These are phyloP conservation scores for Cyclocybe aegerita DNA, from an alignment of 768 basidiomycete genomes.

Conservation along the genomic window DNA sequence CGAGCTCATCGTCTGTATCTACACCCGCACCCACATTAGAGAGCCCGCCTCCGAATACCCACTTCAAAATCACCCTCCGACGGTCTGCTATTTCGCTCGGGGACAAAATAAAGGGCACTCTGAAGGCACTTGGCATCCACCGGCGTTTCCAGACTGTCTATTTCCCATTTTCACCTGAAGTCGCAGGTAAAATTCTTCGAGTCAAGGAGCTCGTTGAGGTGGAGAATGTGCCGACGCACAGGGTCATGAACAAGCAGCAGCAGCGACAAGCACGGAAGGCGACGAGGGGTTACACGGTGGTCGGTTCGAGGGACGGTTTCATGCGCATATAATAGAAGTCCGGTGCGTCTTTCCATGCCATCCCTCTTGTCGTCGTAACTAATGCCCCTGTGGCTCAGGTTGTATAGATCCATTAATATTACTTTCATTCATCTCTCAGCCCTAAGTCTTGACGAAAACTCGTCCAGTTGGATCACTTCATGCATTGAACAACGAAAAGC, in stretches of 20 bases:
- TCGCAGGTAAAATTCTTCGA: constrained; percentile 81
- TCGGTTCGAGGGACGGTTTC: constrained; percentile 27
- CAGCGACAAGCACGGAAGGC: constrained; percentile 68
- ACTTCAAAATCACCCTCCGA: constrained; percentile 87
- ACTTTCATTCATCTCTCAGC: too few relatives aligned
- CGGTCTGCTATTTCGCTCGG: constrained; percentile 87
- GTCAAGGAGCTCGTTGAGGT: constrained; percentile 93
- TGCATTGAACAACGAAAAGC: too few relatives aligned
- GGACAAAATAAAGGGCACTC: constrained; percentile 65
- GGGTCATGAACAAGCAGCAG: constrained; percentile 69
- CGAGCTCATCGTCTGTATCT: background rate
- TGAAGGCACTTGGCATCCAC: constrained; percentile 82
- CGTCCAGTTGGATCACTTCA: too few relatives aligned
- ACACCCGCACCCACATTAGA: background rate
- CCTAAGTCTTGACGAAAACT: too few relatives aligned
- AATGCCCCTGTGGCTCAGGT: too few relatives aligned
- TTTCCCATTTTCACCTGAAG: constrained; percentile 67
- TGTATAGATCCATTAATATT: too few relatives aligned
- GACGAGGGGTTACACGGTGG: constrained; percentile 65
- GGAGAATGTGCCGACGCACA: constrained; percentile 70
- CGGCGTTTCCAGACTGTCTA: constrained; percentile 84
- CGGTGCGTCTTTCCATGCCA: too few relatives aligned
- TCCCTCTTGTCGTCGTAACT: too few relatives aligned
- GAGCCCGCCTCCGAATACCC: constrained; percentile 45
- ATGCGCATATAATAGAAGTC: background rate